Evolutionary conservation across 2,329 filamentous ascomycete species (phyloP), one percentile per base, ranked within the genome.

Genomic region (Colletotrichum nymphaeae): DNA sequence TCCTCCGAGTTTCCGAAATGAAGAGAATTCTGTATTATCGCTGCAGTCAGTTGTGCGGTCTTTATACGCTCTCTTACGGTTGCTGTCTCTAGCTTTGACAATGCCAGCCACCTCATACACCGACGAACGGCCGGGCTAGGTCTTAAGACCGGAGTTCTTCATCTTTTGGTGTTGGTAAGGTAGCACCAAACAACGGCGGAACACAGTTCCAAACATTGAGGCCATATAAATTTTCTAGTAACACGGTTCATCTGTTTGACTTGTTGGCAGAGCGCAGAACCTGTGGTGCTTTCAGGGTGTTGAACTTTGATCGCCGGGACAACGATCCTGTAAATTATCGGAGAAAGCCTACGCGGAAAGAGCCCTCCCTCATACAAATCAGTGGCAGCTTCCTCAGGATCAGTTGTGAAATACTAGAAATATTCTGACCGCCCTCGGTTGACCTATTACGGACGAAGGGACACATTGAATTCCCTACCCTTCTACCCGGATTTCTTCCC

Each of bases 301-400:
- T 49, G 7, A 9, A 22, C 7, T 11, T 49, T n/a, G 42, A 8
- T 9, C 42, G n/a, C 42, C 4, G 19, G 42, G 19, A 9, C 42
- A 49, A 49, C 7, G 3, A 19, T 22, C 3, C 19, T 22, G 19
- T 19, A 3, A 4, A 19, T n/a, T 49, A 49, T 49, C 42, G 19
- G 42, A 42, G 42, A 49, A 49, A 49, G 16, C 42, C 19, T 4
- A 22, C 42, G 12, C 26, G 52, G n/a, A 55, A 55, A 49, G 42
- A 49, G 42, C 19, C 6, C n/a, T 4, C 1, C 1, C n/a, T 22
- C 6, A 14, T 12, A n/a, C 1, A 7, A 7, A n/a, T 30, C 5
- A 42, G 37, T 16, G n/a, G 62, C 49, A n/a, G 46, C 49, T 64
- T 64, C 62, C 49, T 53, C 5, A 19, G 16, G 11, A 5, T 64